A percentile compares a stretch with the other conserved stretches of the same genome.
Evolutionary conservation across 2,329 filamentous ascomycete species (phyloP).

Genomic region (Geoglossum cookeanum): DNA sequence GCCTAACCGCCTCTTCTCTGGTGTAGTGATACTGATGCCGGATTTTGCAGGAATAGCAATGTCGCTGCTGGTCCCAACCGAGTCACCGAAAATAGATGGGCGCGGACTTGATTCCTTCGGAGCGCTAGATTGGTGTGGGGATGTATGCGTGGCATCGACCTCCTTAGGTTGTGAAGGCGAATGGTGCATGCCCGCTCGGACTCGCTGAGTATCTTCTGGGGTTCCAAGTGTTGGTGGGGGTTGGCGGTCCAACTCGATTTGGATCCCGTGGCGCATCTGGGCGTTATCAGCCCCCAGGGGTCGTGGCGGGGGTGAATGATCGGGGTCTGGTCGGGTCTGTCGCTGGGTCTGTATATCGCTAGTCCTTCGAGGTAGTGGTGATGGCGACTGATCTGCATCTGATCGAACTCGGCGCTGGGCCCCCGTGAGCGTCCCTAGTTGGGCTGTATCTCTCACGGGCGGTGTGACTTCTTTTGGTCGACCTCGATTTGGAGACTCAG

Average conservation of each 20-base stretch:
- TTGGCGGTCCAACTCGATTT: background rate
- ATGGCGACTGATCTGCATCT: background rate
- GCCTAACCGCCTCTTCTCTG: constrained; percentile 19
- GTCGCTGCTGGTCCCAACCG: constrained; percentile 13
- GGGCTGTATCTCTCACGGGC: background rate
- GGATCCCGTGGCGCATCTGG: background rate
- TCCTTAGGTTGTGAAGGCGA: background rate
- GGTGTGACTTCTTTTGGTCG: background rate
- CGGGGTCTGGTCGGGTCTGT: background rate
- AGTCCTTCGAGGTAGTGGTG: background rate
- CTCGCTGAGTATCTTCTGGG: background rate
- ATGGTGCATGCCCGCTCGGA: background rate
- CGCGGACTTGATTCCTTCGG: background rate
- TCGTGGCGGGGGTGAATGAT: background rate
- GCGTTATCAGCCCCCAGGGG: background rate
- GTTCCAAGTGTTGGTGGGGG: background rate
- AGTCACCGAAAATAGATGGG: constrained; percentile 18
- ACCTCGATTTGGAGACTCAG: background rate
- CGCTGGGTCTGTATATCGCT: background rate
- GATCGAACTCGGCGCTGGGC: background rate
- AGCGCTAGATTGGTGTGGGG: background rate
- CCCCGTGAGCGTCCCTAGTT: too few relatives aligned
- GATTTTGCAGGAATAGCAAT: constrained; percentile 20
- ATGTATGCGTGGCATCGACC: background rate
- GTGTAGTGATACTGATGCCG: constrained; percentile 9